These are phyloP conservation scores for Cryptococcus hybrid DNA, from an alignment of 1,284 basidiomycete genomes.

Conservation along the genomic window DNA sequence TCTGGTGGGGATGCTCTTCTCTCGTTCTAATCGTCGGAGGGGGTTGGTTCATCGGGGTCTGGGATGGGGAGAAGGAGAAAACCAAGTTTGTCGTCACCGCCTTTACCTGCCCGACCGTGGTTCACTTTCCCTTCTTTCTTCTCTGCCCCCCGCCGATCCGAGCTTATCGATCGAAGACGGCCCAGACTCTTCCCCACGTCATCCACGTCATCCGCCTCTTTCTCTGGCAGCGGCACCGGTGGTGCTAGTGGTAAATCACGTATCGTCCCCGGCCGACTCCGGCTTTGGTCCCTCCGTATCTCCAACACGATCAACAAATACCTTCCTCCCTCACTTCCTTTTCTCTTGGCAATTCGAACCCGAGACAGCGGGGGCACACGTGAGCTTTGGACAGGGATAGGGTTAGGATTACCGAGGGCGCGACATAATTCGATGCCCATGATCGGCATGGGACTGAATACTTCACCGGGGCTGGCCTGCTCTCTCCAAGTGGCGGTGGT, in stretches of 20 bases:
- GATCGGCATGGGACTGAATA: too few species aligned
- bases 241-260: neutral
- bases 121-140: neutral
- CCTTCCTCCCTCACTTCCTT: constrained; percentile 3
- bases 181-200: constrained; percentile 3
- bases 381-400: too few species aligned
- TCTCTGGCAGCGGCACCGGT: neutral
- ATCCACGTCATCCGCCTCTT: neutral
- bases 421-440: too few species aligned
- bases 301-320: constrained; percentile 10
- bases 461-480: too few species aligned
- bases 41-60: neutral
- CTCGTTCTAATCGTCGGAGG: constrained; percentile 12
- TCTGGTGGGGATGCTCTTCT: constrained; percentile 24
- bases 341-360: neutral
- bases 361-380: too few species aligned
- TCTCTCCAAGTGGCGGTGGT: too few species aligned
- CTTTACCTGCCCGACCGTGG: neutral
- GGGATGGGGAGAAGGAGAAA: constrained; percentile 17
- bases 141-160: neutral
- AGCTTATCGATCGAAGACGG: constrained; percentile 23
- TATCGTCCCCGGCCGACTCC: constrained; percentile 12
- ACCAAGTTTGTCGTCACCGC: constrained; percentile 19
- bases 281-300: constrained; percentile 22
- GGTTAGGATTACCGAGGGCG: too few species aligned